A percentile compares a stretch with the other conserved stretches of the same genome.
Conservation (phyloP, 2,329 filamentous ascomycete genomes). For the Pseudocercospora musae region DNA sequence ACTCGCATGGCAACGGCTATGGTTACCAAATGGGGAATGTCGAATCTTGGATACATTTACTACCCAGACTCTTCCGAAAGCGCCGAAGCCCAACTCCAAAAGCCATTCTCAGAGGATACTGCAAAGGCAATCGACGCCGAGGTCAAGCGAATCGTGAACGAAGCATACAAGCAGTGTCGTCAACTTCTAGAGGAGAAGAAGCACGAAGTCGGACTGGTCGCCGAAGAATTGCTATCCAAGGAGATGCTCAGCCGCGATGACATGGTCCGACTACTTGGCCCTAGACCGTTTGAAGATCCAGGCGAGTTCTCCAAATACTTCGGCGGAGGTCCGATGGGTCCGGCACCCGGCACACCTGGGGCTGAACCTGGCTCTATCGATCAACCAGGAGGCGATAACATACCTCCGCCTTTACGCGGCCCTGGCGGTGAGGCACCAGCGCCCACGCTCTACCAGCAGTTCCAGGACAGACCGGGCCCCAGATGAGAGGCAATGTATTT, state of each 20-base stretch:
- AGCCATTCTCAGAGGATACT: conserved; percentile 93
- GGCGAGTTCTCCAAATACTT: conserved; percentile 97
- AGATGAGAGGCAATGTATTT: background rate
- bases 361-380: conserved; percentile 18
- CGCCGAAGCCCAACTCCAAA: conserved; percentile 68
- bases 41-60: conserved; percentile 88
- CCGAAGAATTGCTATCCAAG: conserved; percentile 88
- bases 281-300: conserved; percentile 76
- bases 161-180: conserved; percentile 88
- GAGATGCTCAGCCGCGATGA: conserved; percentile 90
- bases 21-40: conserved; percentile 99
- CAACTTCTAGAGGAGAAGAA: conserved; percentile 82
- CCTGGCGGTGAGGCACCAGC: conserved; percentile 24
- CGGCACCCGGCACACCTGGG: conserved; percentile 11
- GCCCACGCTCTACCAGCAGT: conserved; percentile 29
- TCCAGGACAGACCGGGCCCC: conserved; percentile 11
- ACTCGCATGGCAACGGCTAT: conserved; percentile 93
- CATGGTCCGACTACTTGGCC: conserved; percentile 82
- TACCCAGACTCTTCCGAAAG: conserved; percentile 60
- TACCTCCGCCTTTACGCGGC: conserved; percentile 24
- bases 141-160: conserved; percentile 85
- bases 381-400: conserved; percentile 13
- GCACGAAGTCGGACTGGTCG: conserved; percentile 80
- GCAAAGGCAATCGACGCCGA: conserved; percentile 89
- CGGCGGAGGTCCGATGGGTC: conserved; percentile 33